Evolutionary conservation across 805 yeast species (phyloP).

Genomic region (Lachancea sp.): DNA sequence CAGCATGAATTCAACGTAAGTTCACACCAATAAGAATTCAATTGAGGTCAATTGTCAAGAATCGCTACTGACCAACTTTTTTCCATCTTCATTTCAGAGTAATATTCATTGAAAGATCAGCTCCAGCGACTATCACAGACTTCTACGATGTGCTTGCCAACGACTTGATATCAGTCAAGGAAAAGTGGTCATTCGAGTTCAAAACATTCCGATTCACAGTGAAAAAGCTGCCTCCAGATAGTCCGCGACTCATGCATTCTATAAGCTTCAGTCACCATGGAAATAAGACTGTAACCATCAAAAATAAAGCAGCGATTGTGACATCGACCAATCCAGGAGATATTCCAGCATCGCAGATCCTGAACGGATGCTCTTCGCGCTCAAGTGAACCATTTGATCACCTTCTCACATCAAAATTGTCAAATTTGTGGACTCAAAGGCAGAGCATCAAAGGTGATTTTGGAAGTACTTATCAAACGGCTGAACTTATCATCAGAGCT

Average conservation of each 20-base stretch:
- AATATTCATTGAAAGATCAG: conserved; percentile 28
- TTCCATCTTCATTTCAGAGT: conserved; percentile 17
- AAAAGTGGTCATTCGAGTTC: conserved; percentile 30
- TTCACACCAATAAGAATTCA: background rate
- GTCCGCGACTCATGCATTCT: conserved; percentile 26
- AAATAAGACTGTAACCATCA: conserved; percentile 21
- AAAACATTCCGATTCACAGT: conserved; percentile 24
- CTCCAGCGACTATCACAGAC: conserved; percentile 27
- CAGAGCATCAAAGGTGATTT: conserved; percentile 30
- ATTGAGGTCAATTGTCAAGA: background rate
- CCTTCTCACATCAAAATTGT: conserved; percentile 21
- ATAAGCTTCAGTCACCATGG: conserved; percentile 24
- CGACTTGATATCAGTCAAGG: conserved; percentile 18
- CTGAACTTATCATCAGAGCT: conserved; percentile 20
- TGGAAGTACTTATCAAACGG: conserved; percentile 27
- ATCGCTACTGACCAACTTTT: conserved; percentile 1
- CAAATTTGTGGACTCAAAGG: conserved; percentile 30
- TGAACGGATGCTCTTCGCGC: conserved; percentile 22
- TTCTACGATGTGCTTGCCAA: conserved; percentile 28
- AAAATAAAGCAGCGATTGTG: conserved; percentile 22
- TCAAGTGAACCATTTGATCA: conserved; percentile 23
- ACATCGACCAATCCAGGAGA: conserved; percentile 14
- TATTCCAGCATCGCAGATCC: conserved; percentile 13
- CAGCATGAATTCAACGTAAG: conserved; percentile 8
- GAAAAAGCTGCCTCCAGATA: conserved; percentile 16